Evolutionary conservation across 495 filamentous ascomycete genomes (phyloP), one percentile per base, ranked within the genome.

Genomic region (Hyphodiscus hymeniophilus): DNA sequence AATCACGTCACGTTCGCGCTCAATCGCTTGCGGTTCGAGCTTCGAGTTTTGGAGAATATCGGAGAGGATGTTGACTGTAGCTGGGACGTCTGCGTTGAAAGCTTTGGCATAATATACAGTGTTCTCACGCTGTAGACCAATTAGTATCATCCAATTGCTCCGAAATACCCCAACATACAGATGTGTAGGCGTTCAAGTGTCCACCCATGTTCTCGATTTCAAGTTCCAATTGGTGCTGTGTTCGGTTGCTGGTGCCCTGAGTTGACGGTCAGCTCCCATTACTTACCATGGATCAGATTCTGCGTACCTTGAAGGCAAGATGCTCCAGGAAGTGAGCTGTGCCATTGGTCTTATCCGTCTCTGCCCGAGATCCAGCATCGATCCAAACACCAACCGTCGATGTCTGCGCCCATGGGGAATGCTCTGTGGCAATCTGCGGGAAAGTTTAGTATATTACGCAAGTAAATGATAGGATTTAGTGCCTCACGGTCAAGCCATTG

Each of bases 131-230:
- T 96, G 61, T 40, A 44, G 13, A 45, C 11, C 7, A 34, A 38
- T 63, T 43, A 59, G 56, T 34, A 42, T 21, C 13, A 5, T 45
- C 31, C 17, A 12, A 7, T 20, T 22, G 8, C 48, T 39, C 47
- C 42, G 49, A 23, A 16, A 15, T 2, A 21, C 46, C 26, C 55
- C 53, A 58, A 72, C 85, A 55, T 85, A 95, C 91, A 74, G 91
- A 96, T 61, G 92, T 99, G 76, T 99, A 99, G 59, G 92, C 92
- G 68, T 99, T 99, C 52, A 99, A 81, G 73, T 99, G 92, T 53
- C 87, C 92, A 63, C 92, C 92, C 89, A 97, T 95, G 73, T 99
- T 97, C 76, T 99, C 92, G 59, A 99, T 95, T 74, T 99, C 94
- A 40, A 99, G 82, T 75, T 99, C 92, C 66, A 99, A 72, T 69